These are phyloP conservation scores for Pythium periplocum DNA, from an alignment of 352 stramenopile species.

Conservation along the genomic window DNA sequence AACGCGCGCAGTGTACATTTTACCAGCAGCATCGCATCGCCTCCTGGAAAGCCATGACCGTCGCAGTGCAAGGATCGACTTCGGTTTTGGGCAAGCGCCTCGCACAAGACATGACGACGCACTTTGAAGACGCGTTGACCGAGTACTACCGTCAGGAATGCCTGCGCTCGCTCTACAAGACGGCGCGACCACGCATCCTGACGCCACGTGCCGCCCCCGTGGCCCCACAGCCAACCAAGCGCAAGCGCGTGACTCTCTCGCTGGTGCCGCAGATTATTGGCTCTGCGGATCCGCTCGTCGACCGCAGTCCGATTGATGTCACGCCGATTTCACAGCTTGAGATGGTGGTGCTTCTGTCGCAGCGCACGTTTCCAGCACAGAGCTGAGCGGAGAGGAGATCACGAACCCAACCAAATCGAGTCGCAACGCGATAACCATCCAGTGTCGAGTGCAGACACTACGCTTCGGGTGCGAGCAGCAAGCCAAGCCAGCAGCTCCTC, in stretches of 20 bases:
- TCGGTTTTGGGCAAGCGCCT: slow-evolving; percentile 67
- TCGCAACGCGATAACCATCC: too few relatives aligned
- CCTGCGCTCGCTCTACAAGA: slow-evolving; percentile 68
- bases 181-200: neutral
- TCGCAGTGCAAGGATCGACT: slow-evolving; percentile 5
- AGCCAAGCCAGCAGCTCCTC: neutral
- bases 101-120: slow-evolving; percentile 45
- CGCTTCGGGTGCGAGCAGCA: neutral
- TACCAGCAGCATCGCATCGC: slow-evolving; percentile 12
- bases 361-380: slow-evolving; percentile 59
- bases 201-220: neutral
- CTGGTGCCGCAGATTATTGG: slow-evolving; percentile 61
- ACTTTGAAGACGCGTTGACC: slow-evolving; percentile 59
- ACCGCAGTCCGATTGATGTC: slow-evolving; percentile 72
- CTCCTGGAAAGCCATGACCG: slow-evolving; percentile 5
- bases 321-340: slow-evolving; percentile 73
- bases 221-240: neutral
- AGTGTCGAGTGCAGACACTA: too few relatives aligned
- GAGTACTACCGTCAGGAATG: slow-evolving; percentile 84
- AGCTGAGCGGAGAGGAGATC: slow-evolving; percentile 4
- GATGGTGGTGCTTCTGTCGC: slow-evolving; percentile 62
- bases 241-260: slow-evolving; percentile 73
- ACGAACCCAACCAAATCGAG: neutral
- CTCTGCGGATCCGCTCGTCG: slow-evolving; percentile 54
- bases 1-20: neutral